Conservation (phyloP, 441 rosid species). For the Euphorbia corollata region DNA sequence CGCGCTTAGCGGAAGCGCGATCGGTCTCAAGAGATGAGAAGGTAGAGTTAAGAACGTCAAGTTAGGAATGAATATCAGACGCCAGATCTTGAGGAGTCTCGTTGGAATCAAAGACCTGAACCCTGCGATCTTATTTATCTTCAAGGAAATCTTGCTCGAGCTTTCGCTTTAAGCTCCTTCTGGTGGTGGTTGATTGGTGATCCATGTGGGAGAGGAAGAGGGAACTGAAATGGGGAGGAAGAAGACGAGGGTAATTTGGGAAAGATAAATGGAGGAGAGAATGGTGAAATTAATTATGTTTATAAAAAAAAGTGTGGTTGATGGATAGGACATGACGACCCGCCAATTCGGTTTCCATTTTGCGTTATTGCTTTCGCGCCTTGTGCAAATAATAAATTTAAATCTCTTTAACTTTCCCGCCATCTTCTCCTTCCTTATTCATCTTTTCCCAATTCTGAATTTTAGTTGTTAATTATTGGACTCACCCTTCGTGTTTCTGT, state of each 20-base stretch:
- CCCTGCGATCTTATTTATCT: slow-evolving; percentile 25
- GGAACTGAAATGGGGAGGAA: not conserved
- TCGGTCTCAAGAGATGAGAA: slow-evolving; percentile 69
- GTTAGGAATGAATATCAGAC: slow-evolving; percentile 51
- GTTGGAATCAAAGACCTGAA: slow-evolving; percentile 16
- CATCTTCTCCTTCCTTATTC: not conserved
- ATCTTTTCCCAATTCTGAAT: not conserved
- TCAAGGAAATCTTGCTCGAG: slow-evolving; percentile 38
- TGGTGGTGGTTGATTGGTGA: slow-evolving; percentile 29
- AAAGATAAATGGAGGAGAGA: not conserved
- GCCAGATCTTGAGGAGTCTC: slow-evolving; percentile 30
- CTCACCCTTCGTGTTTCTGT: not conserved
- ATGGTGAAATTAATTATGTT: not conserved
- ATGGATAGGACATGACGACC: slow-evolving; percentile 3
- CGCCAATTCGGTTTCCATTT: slow-evolving; percentile 8
- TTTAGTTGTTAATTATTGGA: not conserved
- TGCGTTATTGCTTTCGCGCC: not conserved
- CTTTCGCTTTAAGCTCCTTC: slow-evolving; percentile 66
- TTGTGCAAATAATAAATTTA: not conserved
- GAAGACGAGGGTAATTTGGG: slow-evolving; percentile 15
- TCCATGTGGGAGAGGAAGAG: slow-evolving; percentile 31
- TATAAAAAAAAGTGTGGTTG: not conserved
- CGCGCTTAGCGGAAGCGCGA: slow-evolving; percentile 85
- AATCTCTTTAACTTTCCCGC: not conserved
- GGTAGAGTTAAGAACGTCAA: slow-evolving; percentile 48